A percentile compares a stretch with the other conserved stretches of the same genome.
phyloP scores from a whole-genome alignment of 345 rosid genomes.

The Conringia planisiliqua region DNA sequence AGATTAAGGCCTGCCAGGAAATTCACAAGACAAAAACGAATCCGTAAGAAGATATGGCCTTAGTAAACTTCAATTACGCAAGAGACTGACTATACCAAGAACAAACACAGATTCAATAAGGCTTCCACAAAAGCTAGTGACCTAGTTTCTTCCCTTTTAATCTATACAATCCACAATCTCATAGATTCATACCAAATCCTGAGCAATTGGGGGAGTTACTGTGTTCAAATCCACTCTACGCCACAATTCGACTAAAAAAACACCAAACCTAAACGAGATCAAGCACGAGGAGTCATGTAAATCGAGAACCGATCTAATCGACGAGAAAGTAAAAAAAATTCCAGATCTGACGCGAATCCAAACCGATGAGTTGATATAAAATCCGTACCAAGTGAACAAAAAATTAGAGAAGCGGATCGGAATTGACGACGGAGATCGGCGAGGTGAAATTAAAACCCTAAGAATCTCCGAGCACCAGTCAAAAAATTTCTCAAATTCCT shows the following conservation, averaged over 20 bases:
- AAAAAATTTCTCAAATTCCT: neutral
- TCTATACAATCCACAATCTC: neutral
- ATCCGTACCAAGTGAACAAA: constrained; percentile 8
- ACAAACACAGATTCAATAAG: constrained; percentile 4
- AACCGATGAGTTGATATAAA: neutral
- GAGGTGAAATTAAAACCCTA: constrained; percentile 13
- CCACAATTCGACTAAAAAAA: neutral
- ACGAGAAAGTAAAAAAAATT: neutral
- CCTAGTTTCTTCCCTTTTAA: neutral
- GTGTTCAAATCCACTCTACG: neutral
- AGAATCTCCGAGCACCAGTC: constrained; percentile 9
- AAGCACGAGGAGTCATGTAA: neutral
- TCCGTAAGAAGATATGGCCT: constrained; percentile 2
- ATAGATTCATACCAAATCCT: neutral
- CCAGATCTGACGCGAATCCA: constrained; percentile 30
- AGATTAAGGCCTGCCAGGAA: constrained; percentile 14
- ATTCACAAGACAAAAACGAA: neutral
- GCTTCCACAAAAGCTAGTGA: neutral
- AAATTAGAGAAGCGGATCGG: neutral
- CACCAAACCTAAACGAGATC: constrained; percentile 10
- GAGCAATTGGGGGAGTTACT: neutral
- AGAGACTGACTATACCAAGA: neutral
- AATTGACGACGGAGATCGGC: constrained; percentile 9
- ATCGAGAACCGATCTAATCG: constrained; percentile 22
- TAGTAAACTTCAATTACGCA: neutral